Percentiles rank a stretch among this genome's conserved stretches.
Conservation (phyloP, 1,139 yeast genomes). For the Hemisphaericaspora xylanilytica region DNA sequence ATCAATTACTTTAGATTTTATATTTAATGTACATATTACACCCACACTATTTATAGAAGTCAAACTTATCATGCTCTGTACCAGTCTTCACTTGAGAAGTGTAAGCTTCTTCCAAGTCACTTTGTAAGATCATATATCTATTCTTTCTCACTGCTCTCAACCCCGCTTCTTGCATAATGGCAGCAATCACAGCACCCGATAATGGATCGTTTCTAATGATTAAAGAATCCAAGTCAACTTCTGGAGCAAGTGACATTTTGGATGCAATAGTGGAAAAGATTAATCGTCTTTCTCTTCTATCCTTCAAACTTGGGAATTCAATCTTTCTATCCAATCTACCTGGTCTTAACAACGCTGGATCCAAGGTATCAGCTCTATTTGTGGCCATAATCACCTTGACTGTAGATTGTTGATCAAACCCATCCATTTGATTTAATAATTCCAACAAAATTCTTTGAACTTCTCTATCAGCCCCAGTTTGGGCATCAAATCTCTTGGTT, state of each 20-base stretch:
- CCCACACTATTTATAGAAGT: slow-evolving; percentile 79
- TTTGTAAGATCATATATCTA: slow-evolving; percentile 92
- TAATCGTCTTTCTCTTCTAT: slow-evolving; percentile 95
- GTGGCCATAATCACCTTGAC: slow-evolving; percentile 99
- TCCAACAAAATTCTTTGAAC: slow-evolving; percentile 97
- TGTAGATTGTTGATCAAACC: slow-evolving; percentile 92
- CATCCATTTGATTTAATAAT: slow-evolving; percentile 97
- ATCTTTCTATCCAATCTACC: slow-evolving; percentile 98
- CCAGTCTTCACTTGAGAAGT: slow-evolving; percentile 95
- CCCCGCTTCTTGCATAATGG: slow-evolving; percentile 99
- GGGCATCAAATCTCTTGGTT: slow-evolving; percentile 98
- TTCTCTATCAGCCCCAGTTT: slow-evolving; percentile 99
- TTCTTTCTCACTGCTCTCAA: slow-evolving; percentile 97
- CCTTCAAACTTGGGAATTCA: slow-evolving; percentile 93
- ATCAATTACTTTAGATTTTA: slow-evolving; percentile 28
- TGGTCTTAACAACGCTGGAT: slow-evolving; percentile 95
- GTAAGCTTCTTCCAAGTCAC: slow-evolving; percentile 96
- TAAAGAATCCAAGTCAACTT: slow-evolving; percentile 91
- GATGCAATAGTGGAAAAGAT: slow-evolving; percentile 96
- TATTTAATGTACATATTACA: slow-evolving; percentile 2
- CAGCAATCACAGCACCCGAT: slow-evolving; percentile 97
- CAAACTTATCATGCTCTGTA: slow-evolving; percentile 94
- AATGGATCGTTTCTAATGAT: slow-evolving; percentile 95
- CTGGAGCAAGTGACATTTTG: slow-evolving; percentile 97
- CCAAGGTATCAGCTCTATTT: slow-evolving; percentile 95